phyloP scores from a whole-genome alignment of 495 filamentous ascomycete species.

The Cercophora sp. region DNA sequence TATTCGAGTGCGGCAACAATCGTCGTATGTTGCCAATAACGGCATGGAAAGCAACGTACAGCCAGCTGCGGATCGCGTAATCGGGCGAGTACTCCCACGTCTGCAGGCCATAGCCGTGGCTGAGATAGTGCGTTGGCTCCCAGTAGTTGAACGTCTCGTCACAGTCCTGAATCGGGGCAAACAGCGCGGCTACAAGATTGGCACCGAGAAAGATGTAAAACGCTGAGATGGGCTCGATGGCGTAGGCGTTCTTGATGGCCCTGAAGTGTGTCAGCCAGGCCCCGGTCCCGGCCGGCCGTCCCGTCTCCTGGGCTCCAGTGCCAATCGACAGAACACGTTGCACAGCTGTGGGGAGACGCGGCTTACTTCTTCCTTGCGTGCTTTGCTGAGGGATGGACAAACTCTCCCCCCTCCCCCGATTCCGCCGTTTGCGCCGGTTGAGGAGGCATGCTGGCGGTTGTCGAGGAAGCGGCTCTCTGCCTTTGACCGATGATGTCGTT shows the following conservation, averaged over 20 bases:
- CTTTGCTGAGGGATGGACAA: conserved; percentile 41
- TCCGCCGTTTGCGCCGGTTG: conserved; percentile 7
- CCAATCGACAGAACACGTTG: too few relatives aligned
- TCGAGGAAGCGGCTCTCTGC: neutral
- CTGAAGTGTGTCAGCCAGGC: too few relatives aligned
- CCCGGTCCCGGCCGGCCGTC: too few relatives aligned
- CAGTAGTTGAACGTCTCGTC: conserved; percentile 99
- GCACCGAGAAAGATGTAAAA: conserved; percentile 74
- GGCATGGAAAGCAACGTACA: conserved; percentile 85
- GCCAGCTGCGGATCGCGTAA: conserved; percentile 94
- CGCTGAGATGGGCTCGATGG: conserved; percentile 64
- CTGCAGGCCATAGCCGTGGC: conserved; percentile 87
- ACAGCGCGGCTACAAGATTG: conserved; percentile 73
- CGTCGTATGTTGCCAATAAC: conserved; percentile 61
- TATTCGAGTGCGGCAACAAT: conserved; percentile 55
- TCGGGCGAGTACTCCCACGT: conserved; percentile 99
- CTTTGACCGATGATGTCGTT: neutral
- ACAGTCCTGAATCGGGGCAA: conserved; percentile 93
- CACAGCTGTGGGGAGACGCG: neutral
- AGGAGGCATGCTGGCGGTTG: conserved; percentile 23
- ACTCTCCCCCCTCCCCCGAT: conserved; percentile 24
- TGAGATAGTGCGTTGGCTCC: conserved; percentile 95
- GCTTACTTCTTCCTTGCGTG: conserved; percentile 46
- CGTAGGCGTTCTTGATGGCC: conserved; percentile 54
- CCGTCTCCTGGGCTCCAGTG: too few relatives aligned